Evolutionary conservation across 1,139 yeast genomes (phyloP).

Genomic region (Pichiaceae sp.): DNA sequence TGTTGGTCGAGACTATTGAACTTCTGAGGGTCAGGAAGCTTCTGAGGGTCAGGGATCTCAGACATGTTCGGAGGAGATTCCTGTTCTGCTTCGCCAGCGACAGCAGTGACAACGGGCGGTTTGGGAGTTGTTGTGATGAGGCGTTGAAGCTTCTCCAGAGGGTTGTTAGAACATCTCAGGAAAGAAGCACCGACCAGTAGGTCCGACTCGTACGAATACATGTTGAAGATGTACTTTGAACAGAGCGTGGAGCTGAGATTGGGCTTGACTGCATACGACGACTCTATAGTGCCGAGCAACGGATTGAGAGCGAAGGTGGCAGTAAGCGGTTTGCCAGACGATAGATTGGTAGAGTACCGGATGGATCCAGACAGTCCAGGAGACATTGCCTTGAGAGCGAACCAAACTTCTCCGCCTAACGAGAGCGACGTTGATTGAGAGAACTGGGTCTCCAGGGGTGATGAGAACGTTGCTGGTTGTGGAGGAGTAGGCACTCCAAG

Average conservation of each 20-base stretch:
- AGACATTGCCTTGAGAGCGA: slow-evolving; percentile 74
- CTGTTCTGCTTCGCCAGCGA: neutral
- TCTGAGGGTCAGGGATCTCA: neutral
- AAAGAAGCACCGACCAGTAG: slow-evolving; percentile 81
- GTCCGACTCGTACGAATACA: slow-evolving; percentile 86
- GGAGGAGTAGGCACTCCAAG: neutral
- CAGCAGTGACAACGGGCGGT: neutral
- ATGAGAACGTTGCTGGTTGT: slow-evolving; percentile 3
- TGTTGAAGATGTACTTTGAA: slow-evolving; percentile 81
- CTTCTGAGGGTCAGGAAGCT: neutral
- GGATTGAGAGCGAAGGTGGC: slow-evolving; percentile 88
- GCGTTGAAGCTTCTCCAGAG: neutral
- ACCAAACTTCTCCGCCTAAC: slow-evolving; percentile 87
- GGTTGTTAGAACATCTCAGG: slow-evolving; percentile 33
- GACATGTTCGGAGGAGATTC: neutral
- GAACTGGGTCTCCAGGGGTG: slow-evolving; percentile 4
- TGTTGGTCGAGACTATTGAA: slow-evolving; percentile 11
- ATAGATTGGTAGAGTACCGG: slow-evolving; percentile 65
- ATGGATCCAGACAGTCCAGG: slow-evolving; percentile 81
- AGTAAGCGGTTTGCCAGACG: slow-evolving; percentile 79
- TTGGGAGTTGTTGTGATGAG: neutral
- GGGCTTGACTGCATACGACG: slow-evolving; percentile 83
- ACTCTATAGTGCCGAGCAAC: slow-evolving; percentile 78
- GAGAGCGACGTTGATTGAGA: slow-evolving; percentile 25
- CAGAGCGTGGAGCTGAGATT: slow-evolving; percentile 71